Base-by-base conservation (phyloP, 2,329 filamentous ascomycete genomes). In the Dryadomyces quercivorus region DNA sequence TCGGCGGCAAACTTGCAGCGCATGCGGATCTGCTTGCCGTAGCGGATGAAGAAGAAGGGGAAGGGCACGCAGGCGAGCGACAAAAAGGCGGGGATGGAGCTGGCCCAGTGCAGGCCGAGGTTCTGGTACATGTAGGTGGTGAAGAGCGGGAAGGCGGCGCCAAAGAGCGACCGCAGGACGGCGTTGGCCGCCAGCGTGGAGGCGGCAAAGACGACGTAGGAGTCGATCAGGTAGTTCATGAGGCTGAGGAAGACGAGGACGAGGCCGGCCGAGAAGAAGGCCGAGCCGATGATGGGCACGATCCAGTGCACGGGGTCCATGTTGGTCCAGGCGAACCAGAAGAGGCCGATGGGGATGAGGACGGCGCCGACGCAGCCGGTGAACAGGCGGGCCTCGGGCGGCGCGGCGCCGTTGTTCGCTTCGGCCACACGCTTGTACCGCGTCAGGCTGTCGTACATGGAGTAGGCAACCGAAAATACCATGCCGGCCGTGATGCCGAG, bases 21-120 rank as follows among this genome's bases (percentile, higher is more conserved):
- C 65, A 75, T 70, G 21, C 86, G 76, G 61, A 91, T 85, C 31
- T 59, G 21, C 7, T 67, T 70, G 43, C 86, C 86, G 65, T 88
- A 88, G 61, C 77, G 82, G 70, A 86, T 87, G 67, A 92, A 88
- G 16, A 92, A 66, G 66, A 86, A 85, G 0, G 87, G 86, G 63
- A 87, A 84, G 0, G 87, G 85, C 18, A 88, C 72, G 66, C 86
- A 90, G 12, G 75, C 76, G 3, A 90, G 66, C 0, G 85, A 80
- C 3, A 92, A 72, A 69, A 92, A 91, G 0, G 82, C 88, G 0
- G 86, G 86, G 15, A 92, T 71, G 0, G 80, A 81, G 38, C 76
- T 81, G 1, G 85, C 87, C 87, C 86, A 91, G 69, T 90, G 85
- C 55, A 86, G 82, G 50, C 86, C 85, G 2, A 85, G 72, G 54